A percentile compares a stretch with the other conserved stretches of the same genome.
phyloP scores from a whole-genome alignment of 1,139 yeast species.

The Pichia sp. region DNA sequence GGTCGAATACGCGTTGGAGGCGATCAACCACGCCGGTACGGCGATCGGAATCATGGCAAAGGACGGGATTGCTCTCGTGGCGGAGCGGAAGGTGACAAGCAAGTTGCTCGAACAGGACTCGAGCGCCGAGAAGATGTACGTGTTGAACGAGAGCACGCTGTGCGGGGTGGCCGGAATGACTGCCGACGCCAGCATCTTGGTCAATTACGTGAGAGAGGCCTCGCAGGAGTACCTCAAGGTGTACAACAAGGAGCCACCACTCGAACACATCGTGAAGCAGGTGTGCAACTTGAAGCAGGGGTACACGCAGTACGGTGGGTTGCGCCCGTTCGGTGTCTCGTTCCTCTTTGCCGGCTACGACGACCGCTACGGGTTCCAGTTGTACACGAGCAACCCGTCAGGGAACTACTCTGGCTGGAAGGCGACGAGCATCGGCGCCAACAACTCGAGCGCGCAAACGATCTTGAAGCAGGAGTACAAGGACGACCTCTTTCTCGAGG shows the following conservation, averaged over 20 bases:
- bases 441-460: slow-evolving; percentile 94
- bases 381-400: slow-evolving; percentile 93
- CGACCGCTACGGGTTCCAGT: slow-evolving; percentile 82
- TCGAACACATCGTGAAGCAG: slow-evolving; percentile 81
- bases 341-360: slow-evolving; percentile 96
- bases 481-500: slow-evolving; percentile 70
- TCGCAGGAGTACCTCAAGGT: slow-evolving; percentile 84
- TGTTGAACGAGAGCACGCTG: slow-evolving; percentile 57
- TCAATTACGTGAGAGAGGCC: slow-evolving; percentile 77
- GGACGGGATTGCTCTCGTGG: slow-evolving; percentile 94
- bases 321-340: slow-evolving; percentile 97
- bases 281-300: slow-evolving; percentile 96
- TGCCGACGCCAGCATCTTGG: slow-evolving; percentile 91
- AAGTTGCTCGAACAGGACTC: slow-evolving; percentile 92
- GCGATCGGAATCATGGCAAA: slow-evolving; percentile 89
- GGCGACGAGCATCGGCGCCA: slow-evolving; percentile 96
- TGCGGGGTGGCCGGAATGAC: slow-evolving; percentile 99
- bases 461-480: slow-evolving; percentile 91
- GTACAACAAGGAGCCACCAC: slow-evolving; percentile 88
- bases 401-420: slow-evolving; percentile 99
- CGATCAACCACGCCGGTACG: slow-evolving; percentile 96
- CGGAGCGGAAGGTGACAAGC: slow-evolving; percentile 91
- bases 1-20: slow-evolving; percentile 95
- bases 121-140: slow-evolving; percentile 87
- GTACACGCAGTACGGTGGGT: slow-evolving; percentile 97